Evolutionary conservation across 176 grass and related monocot species (phyloP), one percentile per base, ranked within the genome.

Genomic region (Hsuehochloa calcarea): DNA sequence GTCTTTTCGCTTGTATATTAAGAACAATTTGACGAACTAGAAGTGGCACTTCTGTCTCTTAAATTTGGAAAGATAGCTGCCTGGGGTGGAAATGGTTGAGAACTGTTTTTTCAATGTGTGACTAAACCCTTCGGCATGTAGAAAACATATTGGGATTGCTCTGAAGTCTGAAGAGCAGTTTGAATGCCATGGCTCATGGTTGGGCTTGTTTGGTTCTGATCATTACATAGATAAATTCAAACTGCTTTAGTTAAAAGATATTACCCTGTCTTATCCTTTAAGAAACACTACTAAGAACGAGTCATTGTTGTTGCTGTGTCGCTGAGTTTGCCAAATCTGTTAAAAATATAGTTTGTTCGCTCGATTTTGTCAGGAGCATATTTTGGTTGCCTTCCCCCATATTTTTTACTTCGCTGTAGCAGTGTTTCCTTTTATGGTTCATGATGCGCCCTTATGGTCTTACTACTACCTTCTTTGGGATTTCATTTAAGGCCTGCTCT

Each of bases 361-460:
- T 61, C 10, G 22, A 54, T 54, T 20, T 58, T 58, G 0, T 58
- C 23, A 23, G 8, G 55, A 23, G 55, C 58, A 61, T 26, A 26
- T 61, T 25, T 61, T 79, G 58, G 26, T 43, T 47, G 60, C 27
- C 43, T 65, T 49, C 12, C 40, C 6, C 43, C 10, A 12, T 46
- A 49, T 65, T 25, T 25, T 64, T 47, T 47, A 80, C 61, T 49
- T n/a, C 2, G 0, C 17, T 80, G 27, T 80, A 65, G 43, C 60
- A 35, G 17, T 65, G 61, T 66, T 65, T 27, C 44, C 61, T 49
- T 79, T 79, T 79, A 46, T 46, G 38, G 55, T 77, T 61, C 37
- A 20, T 47, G 41, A 65, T 49, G 77, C 41, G 49, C 26, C 26
- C 61, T 65, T 50, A 19, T 6, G 27, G 59, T 26, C 51, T 55